Percentiles rank a stretch among this genome's conserved stretches.
Evolutionary conservation across 2,329 filamentous ascomycete genomes (phyloP).

Genomic region (Coniella vitis): DNA sequence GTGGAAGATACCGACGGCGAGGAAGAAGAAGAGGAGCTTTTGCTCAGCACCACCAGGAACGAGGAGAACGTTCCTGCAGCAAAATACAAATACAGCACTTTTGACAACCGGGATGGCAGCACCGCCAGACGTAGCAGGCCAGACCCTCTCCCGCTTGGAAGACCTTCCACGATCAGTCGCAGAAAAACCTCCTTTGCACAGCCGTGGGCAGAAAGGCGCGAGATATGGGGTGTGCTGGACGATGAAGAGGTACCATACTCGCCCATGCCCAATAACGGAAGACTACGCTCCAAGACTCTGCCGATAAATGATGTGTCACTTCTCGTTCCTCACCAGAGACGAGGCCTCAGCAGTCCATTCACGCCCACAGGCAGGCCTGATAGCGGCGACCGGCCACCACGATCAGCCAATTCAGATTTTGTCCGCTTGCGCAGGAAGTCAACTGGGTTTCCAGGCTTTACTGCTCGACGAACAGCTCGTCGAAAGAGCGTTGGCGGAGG

Average conservation of each 20-base stretch:
- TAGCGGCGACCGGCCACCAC: slow-evolving; percentile 5
- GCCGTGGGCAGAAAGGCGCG: slow-evolving; percentile 60
- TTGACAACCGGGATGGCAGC: slow-evolving; percentile 30
- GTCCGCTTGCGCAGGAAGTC: slow-evolving; percentile 47
- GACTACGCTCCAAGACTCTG: slow-evolving; percentile 43
- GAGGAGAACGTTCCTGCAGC: slow-evolving; percentile 29
- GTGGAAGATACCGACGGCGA: slow-evolving; percentile 62
- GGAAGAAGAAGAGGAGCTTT: slow-evolving; percentile 54
- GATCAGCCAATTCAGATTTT: slow-evolving; percentile 6
- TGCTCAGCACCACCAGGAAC: slow-evolving; percentile 42
- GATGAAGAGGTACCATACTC: slow-evolving; percentile 53
- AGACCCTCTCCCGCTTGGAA: slow-evolving; percentile 19
- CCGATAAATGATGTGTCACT: slow-evolving; percentile 33
- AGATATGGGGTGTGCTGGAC: slow-evolving; percentile 85
- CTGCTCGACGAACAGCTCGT: slow-evolving; percentile 39
- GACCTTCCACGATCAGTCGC: slow-evolving; percentile 1
- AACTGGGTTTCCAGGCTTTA: slow-evolving; percentile 56
- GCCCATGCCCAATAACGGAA: slow-evolving; percentile 24
- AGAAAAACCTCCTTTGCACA: slow-evolving; percentile 8
- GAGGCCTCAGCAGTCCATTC: slow-evolving; percentile 24
- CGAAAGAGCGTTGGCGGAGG: slow-evolving; percentile 30
- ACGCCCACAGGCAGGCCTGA: neutral
- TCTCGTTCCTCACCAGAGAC: slow-evolving; percentile 27
- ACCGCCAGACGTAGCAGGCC: slow-evolving; percentile 16
- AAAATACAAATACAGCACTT: slow-evolving; percentile 42